Conservation (phyloP, 2,329 filamentous ascomycete genomes). For the Pseudogymnoascus sp. region DNA sequence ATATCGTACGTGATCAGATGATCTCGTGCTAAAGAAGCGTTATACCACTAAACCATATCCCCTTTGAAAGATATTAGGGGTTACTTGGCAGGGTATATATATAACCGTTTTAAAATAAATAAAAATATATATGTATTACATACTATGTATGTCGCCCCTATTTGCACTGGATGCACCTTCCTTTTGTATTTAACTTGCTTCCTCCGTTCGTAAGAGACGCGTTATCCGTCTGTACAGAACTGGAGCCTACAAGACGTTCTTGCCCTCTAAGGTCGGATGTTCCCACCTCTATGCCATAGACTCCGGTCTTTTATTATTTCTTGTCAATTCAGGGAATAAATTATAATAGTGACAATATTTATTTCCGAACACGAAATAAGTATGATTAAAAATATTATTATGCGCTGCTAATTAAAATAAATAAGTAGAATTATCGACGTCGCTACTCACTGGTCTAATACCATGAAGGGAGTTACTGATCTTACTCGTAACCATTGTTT, state of each 20-base stretch:
- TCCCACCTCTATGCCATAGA: not conserved
- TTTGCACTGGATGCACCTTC: not conserved
- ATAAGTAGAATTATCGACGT: not conserved
- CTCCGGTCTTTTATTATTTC: not conserved
- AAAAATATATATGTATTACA: not conserved
- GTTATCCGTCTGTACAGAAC: not conserved
- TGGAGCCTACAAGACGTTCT: not conserved
- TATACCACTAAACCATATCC: slow-evolving; percentile 11
- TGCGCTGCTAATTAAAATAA: not conserved
- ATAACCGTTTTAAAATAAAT: too few relatives aligned
- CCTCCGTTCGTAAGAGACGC: not conserved
- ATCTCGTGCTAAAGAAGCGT: slow-evolving; percentile 10
- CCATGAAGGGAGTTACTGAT: not conserved
- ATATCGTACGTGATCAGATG: not conserved
- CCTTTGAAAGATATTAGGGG: not conserved
- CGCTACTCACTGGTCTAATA: not conserved
- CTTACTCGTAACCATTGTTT: not conserved
- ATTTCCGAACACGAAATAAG: not conserved
- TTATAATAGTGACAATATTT: not conserved
- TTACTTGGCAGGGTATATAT: not conserved
- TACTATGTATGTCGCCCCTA: not conserved
- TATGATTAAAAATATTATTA: not conserved
- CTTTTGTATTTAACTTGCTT: not conserved
- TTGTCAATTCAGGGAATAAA: not conserved
- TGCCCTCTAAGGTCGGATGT: not conserved